Conservation (phyloP, 2,329 filamentous ascomycete species). For the Myotisia sp. region DNA sequence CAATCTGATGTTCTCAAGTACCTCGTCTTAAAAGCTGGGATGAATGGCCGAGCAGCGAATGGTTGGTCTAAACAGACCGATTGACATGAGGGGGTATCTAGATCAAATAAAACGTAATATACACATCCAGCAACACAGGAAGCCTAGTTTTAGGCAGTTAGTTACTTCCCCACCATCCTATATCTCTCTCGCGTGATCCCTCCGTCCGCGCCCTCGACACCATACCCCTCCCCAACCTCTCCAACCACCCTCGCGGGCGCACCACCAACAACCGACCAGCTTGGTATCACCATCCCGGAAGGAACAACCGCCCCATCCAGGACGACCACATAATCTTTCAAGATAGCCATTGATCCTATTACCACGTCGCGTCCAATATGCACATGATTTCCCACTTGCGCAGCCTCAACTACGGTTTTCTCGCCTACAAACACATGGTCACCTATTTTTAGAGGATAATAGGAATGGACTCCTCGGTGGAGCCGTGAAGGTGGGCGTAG, state of each 20-base stretch:
- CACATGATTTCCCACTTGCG: conserved; percentile 70
- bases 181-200: conserved; percentile 31
- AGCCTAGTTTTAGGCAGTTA: not conserved
- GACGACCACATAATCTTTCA: conserved; percentile 86
- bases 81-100: conserved; percentile 2
- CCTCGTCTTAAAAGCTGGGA: too few relatives aligned
- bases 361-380: conserved; percentile 65
- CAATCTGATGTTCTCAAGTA: too few relatives aligned
- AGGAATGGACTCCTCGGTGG: conserved; percentile 49
- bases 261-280: conserved; percentile 81
- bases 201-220: conserved; percentile 31
- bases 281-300: conserved; percentile 78
- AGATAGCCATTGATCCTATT: conserved; percentile 72
- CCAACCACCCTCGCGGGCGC: conserved; percentile 65
- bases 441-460: conserved; percentile 81
- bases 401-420: conserved; percentile 63
- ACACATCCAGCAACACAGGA: not conserved
- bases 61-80: too few relatives aligned
- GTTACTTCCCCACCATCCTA: conserved; percentile 23
- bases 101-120: conserved; percentile 2
- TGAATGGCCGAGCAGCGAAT: too few relatives aligned
- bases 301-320: conserved; percentile 74
- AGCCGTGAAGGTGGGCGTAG: conserved; percentile 72
- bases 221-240: conserved; percentile 47
- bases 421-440: conserved; percentile 86